Conservation (phyloP, 208 protist genomes). For the Endotrypanum monterogeii region DNA sequence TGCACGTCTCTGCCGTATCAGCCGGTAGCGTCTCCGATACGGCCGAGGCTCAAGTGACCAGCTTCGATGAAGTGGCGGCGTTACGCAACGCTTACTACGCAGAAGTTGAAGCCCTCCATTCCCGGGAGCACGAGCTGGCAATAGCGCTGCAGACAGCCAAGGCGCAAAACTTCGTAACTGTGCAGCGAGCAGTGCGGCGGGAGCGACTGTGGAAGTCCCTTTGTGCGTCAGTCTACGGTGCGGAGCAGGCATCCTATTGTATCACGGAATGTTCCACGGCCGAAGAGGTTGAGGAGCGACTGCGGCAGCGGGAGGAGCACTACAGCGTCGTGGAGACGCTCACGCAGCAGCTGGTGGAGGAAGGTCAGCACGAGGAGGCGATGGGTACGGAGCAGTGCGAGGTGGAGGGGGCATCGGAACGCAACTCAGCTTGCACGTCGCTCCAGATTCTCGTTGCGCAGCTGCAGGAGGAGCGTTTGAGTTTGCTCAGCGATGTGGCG, state of each 20-base stretch:
- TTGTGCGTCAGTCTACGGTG: slow-evolving; percentile 56
- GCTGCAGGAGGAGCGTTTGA: slow-evolving; percentile 21
- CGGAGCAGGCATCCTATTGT: slow-evolving; percentile 57
- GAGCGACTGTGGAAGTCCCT: slow-evolving; percentile 67
- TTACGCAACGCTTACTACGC: slow-evolving; percentile 22
- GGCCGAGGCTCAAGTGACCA: not conserved
- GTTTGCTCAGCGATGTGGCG: slow-evolving; percentile 16
- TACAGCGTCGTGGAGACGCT: slow-evolving; percentile 50
- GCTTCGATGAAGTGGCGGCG: not conserved
- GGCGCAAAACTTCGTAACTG: slow-evolving; percentile 6
- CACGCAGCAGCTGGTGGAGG: slow-evolving; percentile 44
- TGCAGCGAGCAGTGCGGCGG: slow-evolving; percentile 31
- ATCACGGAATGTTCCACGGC: slow-evolving; percentile 40
- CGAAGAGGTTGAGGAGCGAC: slow-evolving; percentile 34
- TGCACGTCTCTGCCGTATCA: not conserved
- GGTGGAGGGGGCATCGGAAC: not conserved
- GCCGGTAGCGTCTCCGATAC: not conserved
- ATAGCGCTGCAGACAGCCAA: slow-evolving; percentile 19
- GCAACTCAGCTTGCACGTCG: slow-evolving; percentile 3
- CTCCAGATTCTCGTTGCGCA: slow-evolving; percentile 15
- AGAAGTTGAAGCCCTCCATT: slow-evolving; percentile 40
- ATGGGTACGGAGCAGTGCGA: not conserved
- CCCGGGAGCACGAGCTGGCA: slow-evolving; percentile 43
- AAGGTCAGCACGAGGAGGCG: not conserved
- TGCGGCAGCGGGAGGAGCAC: slow-evolving; percentile 39